Base-by-base conservation (phyloP, 73 alveolate genomes). In the Paramecium tetraurelia region DNA sequence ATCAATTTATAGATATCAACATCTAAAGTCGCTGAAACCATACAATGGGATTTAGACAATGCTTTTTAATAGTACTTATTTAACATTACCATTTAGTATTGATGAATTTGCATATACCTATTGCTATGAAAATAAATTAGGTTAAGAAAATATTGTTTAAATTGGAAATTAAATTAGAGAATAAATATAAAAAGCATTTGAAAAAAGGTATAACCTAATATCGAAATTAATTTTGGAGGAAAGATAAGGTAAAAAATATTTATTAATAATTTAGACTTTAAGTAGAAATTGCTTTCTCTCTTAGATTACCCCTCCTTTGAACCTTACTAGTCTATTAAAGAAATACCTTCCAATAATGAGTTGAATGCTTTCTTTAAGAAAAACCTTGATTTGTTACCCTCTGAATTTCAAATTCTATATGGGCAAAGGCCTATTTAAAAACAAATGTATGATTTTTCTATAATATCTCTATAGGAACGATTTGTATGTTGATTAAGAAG, bases 131-230 rank as follows among this genome's bases (percentile, higher is more conserved):
- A 75, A 75, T 75, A 75, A 36, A 75, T 21, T 75, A 33, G 29
- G 48, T 8, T 44, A n/a, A 10, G 59, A 40, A 33, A 21, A 33
- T 40, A 33, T 21, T 14, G 48, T 75, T 10, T 33, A 10, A 10
- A 75, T 75, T 36, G 87, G 68, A 31, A 75, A 75, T 75, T 75
- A 75, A 36, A 75, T 75, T 36, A 75, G 87, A 75, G 87, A 75
- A 14, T 75, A 75, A 36, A 33, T 75, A 21, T 33, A 16, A 75
- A 33, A 75, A 36, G 20, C 41, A 33, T 75, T 75, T 5, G 87
- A 75, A 36, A 36, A 75, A 36, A 75, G 59, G 48, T 33, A 31
- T 16, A 75, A 36, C 8, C 1, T 31, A 40, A 75, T 75, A 75
- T 33, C 58, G 8, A 75, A 75, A 18, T 75, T 75, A 1, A 33